Base-by-base conservation (phyloP, 257 asterid genomes). In the Buddleja alternifolia region DNA sequence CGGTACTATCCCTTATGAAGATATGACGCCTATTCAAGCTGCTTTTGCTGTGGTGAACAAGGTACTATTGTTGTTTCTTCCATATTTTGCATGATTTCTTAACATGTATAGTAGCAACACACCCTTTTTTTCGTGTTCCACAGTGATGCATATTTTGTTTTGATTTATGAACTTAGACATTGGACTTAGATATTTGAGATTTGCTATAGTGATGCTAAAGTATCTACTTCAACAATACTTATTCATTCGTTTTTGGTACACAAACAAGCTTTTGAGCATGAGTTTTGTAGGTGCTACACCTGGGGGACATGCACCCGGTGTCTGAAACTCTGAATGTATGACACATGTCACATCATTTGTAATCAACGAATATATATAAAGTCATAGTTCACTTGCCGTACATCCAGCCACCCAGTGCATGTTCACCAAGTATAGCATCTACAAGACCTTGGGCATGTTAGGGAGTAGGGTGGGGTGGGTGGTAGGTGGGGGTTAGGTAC, bases 1-100 rank as follows among this genome's bases (percentile, higher is more conserved):
- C 10, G 95, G 95, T 14, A 70, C 81, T 10, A 78, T 88, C 40
- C 95, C 95, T 8, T 85, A 88, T 7, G 88, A 83, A 21, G 90
- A 88, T 63, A 85, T 88, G 95, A 81, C 90, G 0, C 95, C 95
- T 32, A 76, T 85, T 37, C 95, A 86, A 73, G 95, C 95, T 41
- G 95, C 95, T 62, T 88, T 82, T 71, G 93, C 90, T 32, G 95
- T 88, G 51, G 88, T 88, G 69, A 86, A 84, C 74, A 86, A 88
- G 95, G 95, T 88, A 80, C 3, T 12, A 0, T 20, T 24, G n/a
- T 52, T 57, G 46, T 42, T 25, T 6, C 9, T 59, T 11, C 29
- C 1, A 11, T 65, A 29, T 34, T 36, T 42, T 48, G n/a, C 17
- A 0, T 52, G 66, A 8, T 8, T 16, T 25, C 11, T 19, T 52